Evolutionary conservation across 805 yeast species (phyloP).

Genomic region (Starmerella roubikii): DNA sequence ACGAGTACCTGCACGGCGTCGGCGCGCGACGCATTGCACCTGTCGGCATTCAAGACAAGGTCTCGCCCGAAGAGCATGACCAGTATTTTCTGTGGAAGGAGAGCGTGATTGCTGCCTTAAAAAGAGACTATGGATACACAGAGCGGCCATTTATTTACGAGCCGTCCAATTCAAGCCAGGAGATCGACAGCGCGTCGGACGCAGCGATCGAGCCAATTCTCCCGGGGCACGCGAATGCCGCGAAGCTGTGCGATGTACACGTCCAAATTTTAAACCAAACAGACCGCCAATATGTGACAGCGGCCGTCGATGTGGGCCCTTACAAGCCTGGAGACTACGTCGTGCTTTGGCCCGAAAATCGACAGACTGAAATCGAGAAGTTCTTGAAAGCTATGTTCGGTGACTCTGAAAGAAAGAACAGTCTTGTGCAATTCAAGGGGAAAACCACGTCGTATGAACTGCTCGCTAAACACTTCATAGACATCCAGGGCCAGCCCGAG

Average conservation of each 20-base stretch:
- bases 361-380: constrained; percentile 42
- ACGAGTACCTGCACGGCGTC: constrained; percentile 34
- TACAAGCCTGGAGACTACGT: constrained; percentile 79
- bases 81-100: constrained; percentile 77
- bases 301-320: constrained; percentile 45
- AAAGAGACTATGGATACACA: constrained; percentile 40
- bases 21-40: constrained; percentile 52
- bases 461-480: constrained; percentile 58
- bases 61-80: constrained; percentile 69
- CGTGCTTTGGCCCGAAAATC: constrained; percentile 76
- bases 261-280: constrained; percentile 2
- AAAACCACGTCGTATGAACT: constrained; percentile 60
- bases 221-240: neutral
- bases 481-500: constrained; percentile 67
- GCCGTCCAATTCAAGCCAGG: constrained; percentile 31
- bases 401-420: constrained; percentile 28
- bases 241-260: neutral
- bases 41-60: constrained; percentile 70
- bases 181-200: neutral
- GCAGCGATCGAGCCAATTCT: neutral
- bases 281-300: constrained; percentile 36
- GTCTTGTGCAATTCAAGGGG: constrained; percentile 38
- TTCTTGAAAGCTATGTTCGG: constrained; percentile 44
- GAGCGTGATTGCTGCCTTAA: constrained; percentile 42
- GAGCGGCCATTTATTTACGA: constrained; percentile 58